A percentile compares a stretch with the other conserved stretches of the same genome.
phyloP scores from a whole-genome alignment of 192 early-diverging fungal species.

The Linnemannia schmuckeri region DNA sequence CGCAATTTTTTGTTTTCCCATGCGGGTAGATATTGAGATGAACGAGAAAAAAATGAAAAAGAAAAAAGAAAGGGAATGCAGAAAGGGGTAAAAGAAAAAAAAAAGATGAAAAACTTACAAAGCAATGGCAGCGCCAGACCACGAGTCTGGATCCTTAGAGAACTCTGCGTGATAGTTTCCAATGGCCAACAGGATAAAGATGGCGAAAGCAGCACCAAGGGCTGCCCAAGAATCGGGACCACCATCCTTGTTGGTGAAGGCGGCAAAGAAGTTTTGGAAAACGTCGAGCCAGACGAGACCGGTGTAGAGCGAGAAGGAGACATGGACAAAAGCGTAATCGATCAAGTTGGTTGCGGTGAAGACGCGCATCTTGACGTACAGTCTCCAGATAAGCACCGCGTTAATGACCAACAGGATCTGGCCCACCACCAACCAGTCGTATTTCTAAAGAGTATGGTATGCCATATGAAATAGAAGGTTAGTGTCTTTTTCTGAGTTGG shows the following conservation, averaged over 20 bases:
- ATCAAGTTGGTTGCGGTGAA: conserved; percentile 48
- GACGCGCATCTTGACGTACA: conserved; percentile 33
- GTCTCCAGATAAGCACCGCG: conserved; percentile 35
- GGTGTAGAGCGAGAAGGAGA: conserved; percentile 50
- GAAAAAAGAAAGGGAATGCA: neutral
- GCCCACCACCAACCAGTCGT: conserved; percentile 36
- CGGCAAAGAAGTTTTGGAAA: conserved; percentile 54
- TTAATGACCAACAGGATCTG: conserved; percentile 40
- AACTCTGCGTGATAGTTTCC: conserved; percentile 45
- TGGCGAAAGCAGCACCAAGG: conserved; percentile 28
- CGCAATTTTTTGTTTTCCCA: neutral
- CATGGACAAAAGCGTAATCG: conserved; percentile 41
- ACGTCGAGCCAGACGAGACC: conserved; percentile 53
- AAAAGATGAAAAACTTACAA: conserved; percentile 29
- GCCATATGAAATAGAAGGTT: neutral
- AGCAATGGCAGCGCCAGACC: conserved; percentile 42
- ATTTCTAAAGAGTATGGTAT: conserved; percentile 11
- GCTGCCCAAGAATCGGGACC: conserved; percentile 46
- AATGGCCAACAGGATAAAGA: conserved; percentile 42
- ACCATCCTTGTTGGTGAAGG: conserved; percentile 39
- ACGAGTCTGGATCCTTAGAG: conserved; percentile 54
- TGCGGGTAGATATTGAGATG: neutral
- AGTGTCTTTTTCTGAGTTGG: neutral
- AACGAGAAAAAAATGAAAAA: neutral
- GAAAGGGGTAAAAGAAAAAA: conserved; percentile 11